Conservation (phyloP, 176 grass and related monocot species). For the Phragmites australis region DNA sequence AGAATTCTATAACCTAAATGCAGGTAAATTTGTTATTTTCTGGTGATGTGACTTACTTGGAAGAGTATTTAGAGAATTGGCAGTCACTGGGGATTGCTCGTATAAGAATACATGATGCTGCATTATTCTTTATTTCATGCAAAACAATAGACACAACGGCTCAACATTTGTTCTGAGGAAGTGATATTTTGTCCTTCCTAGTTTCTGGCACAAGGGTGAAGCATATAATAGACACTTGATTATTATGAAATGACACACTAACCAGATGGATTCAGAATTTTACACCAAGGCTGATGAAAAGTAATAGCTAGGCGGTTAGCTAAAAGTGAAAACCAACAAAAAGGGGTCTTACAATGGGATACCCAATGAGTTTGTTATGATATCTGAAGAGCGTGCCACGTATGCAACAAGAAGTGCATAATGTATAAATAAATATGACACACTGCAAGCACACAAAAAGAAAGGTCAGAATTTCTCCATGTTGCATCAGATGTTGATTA, state of each 20-base stretch:
- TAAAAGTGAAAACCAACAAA: slow-evolving; percentile 29
- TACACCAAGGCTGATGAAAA: background rate
- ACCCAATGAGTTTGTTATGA: slow-evolving; percentile 72
- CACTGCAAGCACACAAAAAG: slow-evolving; percentile 55
- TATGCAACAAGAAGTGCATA: slow-evolving; percentile 96
- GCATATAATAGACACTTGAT: background rate
- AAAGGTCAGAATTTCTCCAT: slow-evolving; percentile 25
- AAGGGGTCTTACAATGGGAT: slow-evolving; percentile 74
- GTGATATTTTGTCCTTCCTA: too few species aligned
- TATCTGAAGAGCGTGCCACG: slow-evolving; percentile 93
- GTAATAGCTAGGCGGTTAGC: background rate
- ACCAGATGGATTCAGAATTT: background rate
- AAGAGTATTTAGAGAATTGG: background rate
- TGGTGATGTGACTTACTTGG: background rate
- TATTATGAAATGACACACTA: background rate
- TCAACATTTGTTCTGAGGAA: too few species aligned
- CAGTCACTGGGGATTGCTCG: background rate
- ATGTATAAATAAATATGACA: slow-evolving; percentile 94
- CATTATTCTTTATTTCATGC: background rate
- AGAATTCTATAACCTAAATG: background rate
- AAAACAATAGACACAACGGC: background rate
- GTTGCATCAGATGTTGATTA: background rate
- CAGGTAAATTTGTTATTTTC: background rate
- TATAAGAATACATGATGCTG: background rate
- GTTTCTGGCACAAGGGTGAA: background rate